These are phyloP conservation scores for Ciborinia camelliae DNA, from an alignment of 2,329 filamentous ascomycete genomes.

Conservation along the genomic window DNA sequence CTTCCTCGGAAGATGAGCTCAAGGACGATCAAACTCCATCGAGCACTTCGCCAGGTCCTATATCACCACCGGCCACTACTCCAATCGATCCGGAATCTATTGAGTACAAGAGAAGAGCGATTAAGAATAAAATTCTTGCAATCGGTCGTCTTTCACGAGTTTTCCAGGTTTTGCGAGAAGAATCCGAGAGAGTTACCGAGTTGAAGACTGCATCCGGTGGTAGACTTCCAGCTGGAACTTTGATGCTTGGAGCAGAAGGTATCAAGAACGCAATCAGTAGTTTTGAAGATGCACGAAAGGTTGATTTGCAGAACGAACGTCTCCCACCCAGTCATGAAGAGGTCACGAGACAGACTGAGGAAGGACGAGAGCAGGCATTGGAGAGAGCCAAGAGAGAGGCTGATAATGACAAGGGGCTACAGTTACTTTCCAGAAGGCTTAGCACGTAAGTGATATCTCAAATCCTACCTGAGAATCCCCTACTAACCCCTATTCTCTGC, in stretches of 20 bases:
- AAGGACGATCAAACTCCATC: constrained; percentile 80
- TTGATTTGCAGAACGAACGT: constrained; percentile 94
- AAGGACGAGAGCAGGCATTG: constrained; percentile 76
- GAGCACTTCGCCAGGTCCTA: constrained; percentile 56
- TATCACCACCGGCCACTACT: constrained; percentile 65
- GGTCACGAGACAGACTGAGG: constrained; percentile 76
- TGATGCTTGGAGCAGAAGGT: constrained; percentile 96
- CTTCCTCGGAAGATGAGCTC: constrained; percentile 97
- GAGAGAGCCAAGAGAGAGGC: constrained; percentile 84
- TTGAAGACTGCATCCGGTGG: constrained; percentile 95
- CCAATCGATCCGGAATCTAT: constrained; percentile 73
- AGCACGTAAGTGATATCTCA: constrained; percentile 74
- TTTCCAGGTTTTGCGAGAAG: constrained; percentile 96
- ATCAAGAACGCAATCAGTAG: constrained; percentile 98
- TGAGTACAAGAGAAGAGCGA: constrained; percentile 91
- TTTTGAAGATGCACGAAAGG: constrained; percentile 95
- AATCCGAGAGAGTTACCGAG: constrained; percentile 94
- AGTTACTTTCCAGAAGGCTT: constrained; percentile 82
- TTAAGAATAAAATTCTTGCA: constrained; percentile 99
- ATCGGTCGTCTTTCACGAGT: constrained; percentile 95
- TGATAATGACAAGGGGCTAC: constrained; percentile 85
- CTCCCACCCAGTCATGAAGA: constrained; percentile 91
- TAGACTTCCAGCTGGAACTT: constrained; percentile 85
- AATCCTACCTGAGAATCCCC: background rate
- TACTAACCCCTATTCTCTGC: constrained; percentile 13